A percentile compares a stretch with the other conserved stretches of the same genome.
phyloP scores from a whole-genome alignment of 257 asterid genomes.

The Ajuga chamaepitys region DNA sequence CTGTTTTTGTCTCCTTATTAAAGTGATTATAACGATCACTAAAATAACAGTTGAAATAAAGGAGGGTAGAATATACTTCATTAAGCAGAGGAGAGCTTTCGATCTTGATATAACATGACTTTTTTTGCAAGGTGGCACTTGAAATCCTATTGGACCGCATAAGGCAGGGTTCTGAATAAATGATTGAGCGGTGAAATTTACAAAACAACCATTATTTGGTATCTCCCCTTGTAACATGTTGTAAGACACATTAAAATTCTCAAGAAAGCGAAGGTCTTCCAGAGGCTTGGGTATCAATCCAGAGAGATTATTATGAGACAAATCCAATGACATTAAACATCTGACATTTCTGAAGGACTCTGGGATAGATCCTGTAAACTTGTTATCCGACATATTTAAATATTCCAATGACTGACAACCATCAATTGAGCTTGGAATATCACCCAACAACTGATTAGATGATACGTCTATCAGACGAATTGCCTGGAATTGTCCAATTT shows the following conservation, averaged over 20 bases:
- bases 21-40: background rate
- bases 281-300: too few relatives aligned
- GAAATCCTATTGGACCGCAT: background rate
- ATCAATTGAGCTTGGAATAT: conserved; percentile 18
- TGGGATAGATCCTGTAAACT: conserved; percentile 24
- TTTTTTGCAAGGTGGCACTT: background rate
- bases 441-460: conserved; percentile 12
- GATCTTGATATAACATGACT: background rate
- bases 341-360: conserved; percentile 6
- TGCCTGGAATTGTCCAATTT: background rate
- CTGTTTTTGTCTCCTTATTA: conserved; percentile 2
- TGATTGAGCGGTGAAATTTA: too few relatives aligned
- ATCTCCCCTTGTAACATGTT: too few relatives aligned
- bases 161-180: too few relatives aligned
- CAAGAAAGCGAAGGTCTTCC: too few relatives aligned
- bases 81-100: background rate
- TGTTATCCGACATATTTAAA: conserved; percentile 17
- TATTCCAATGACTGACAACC: background rate
- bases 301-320: too few relatives aligned
- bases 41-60: background rate
- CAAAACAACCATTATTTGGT: too few relatives aligned
- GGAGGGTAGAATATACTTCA: conserved; percentile 14
- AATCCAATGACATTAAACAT: conserved; percentile 16
- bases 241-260: too few relatives aligned
- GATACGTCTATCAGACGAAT: conserved; percentile 8